Evolutionary conservation across 225 moss, liverwort and hornwort genomes (phyloP), one percentile per base, ranked within the genome.

Genomic region (Rhytidiadelphus loreus): DNA sequence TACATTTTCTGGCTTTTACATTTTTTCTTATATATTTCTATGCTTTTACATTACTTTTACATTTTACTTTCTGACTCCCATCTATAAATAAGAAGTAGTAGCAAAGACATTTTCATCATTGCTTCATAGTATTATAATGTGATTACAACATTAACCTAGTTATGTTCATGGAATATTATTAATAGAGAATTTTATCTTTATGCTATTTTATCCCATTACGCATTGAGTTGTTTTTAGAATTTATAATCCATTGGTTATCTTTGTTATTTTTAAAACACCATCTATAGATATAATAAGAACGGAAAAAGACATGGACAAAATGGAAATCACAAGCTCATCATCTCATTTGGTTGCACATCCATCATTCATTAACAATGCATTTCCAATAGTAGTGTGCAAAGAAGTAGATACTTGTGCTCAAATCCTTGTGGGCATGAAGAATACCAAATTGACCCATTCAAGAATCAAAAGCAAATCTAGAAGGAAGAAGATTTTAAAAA

Each of bases 151-250:
- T 16, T 8, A 24, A 50, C 1, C 1, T 75, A 8, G 50, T 33
- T 32, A 9, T 52, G 14, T 21, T 8, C 5, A 12, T 76, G 13
- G 11, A 33, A 52, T 12, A 8, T 14, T 33, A 13, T 52, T 48
- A 14, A 16, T 17, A 43, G 1, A 11, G 29, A 28, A 4, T 23
- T 20, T 25, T 24, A 16, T 37, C 35, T 35, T 15, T 4, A 10
- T 9, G 24, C 24, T 24, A 16, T 37, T 53, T 37, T 3, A 77
- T 53, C 9, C 4, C 4, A 35, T 24, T 3, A 9, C 0, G 1
- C 15, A 23, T 24, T 55, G 16, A 77, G 3, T 35, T 77, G 10
- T 50, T 50, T 75, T 33, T 19, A 33, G 13, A 53, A 14, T 35
- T 23, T 22, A 3, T 2, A 22, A 6, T 77, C 23, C 13, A 35